These are phyloP conservation scores for Amyloporia xantha DNA, from an alignment of 768 basidiomycete genomes.

Conservation along the genomic window DNA sequence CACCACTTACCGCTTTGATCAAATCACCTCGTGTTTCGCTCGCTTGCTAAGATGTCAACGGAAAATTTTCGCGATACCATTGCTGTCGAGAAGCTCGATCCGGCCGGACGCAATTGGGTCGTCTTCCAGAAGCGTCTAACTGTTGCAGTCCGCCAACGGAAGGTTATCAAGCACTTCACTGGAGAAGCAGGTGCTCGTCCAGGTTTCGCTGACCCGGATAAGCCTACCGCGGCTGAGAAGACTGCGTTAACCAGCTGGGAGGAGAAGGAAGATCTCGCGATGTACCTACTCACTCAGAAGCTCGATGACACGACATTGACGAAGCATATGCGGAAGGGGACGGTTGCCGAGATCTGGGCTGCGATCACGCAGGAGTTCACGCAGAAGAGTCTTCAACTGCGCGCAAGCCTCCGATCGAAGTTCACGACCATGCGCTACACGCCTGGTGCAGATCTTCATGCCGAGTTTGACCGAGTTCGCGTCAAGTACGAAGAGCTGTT, in stretches of 20 bases:
- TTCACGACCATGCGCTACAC: conserved; percentile 13
- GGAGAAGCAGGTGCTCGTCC: neutral
- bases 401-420: conserved; percentile 18
- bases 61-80: no score
- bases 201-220: neutral
- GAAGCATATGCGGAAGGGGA: conserved; percentile 17
- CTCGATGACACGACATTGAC: conserved; percentile 17
- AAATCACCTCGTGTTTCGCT: no score
- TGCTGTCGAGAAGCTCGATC: no score
- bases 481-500: no score
- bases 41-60: no score
- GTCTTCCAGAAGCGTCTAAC: neutral
- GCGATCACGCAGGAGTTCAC: conserved; percentile 27
- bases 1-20: no score
- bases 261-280: no score
- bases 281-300: no score
- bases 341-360: conserved; percentile 27
- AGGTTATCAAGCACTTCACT: neutral
- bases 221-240: neutral
- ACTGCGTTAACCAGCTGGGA: conserved; percentile 1
- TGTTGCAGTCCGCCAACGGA: neutral
- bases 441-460: neutral
- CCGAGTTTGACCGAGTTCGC: no score
- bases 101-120: conserved; percentile 1
- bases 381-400: conserved; percentile 15